Evolutionary conservation across 2,329 filamentous ascomycete species (phyloP).

Genomic region (Epichloe aotearoae): DNA sequence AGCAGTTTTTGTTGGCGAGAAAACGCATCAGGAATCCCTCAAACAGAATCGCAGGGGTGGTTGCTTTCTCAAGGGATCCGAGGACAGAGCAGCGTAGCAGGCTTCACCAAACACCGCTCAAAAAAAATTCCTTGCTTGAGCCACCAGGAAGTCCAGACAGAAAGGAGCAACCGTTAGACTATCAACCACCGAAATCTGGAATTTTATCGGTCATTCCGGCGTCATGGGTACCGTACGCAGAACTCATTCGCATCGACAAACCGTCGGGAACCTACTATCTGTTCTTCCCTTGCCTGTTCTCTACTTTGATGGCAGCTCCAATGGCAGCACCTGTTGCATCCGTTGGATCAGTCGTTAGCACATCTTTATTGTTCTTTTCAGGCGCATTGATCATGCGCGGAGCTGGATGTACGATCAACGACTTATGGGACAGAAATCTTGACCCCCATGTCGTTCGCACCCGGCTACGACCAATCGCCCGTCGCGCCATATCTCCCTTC

Average conservation of each 20-base stretch:
- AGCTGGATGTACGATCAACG: constrained; percentile 79
- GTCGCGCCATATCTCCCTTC: constrained; percentile 60
- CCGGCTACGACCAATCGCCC: constrained; percentile 65
- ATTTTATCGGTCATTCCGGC: constrained; percentile 55
- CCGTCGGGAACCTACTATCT: constrained; percentile 74
- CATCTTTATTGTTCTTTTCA: constrained; percentile 55
- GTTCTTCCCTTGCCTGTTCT: constrained; percentile 76
- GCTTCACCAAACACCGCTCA: neutral
- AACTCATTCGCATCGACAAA: constrained; percentile 70
- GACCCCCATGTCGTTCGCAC: constrained; percentile 70
- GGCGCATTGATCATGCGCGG: constrained; percentile 78
- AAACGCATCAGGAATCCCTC: neutral
- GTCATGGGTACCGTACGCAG: constrained; percentile 66
- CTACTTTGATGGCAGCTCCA: constrained; percentile 66
- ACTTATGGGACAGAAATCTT: constrained; percentile 79
- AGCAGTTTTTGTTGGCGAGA: neutral
- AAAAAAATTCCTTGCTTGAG: neutral
- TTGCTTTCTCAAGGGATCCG: neutral
- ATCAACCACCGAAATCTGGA: constrained; percentile 57
- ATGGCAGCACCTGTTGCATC: constrained; percentile 48
- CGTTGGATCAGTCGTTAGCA: constrained; percentile 48
- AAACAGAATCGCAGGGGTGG: neutral
- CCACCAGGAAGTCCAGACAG: neutral
- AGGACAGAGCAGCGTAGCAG: neutral
- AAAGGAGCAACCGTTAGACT: constrained; percentile 21